Base-by-base conservation (phyloP, 805 yeast genomes). In the Zygotorulaspora florentina region DNA sequence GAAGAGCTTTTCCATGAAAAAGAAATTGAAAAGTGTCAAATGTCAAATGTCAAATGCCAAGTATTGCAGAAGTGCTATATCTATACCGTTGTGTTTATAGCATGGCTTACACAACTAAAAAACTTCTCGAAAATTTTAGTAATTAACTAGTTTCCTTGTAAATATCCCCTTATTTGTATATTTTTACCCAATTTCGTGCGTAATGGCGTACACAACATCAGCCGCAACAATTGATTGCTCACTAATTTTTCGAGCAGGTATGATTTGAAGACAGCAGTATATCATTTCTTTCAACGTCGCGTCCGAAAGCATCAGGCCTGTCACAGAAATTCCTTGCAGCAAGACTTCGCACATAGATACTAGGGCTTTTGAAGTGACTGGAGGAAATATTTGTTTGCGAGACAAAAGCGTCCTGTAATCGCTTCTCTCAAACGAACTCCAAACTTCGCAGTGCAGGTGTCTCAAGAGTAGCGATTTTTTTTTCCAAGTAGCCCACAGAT, bases 301-400 rank as follows among this genome's bases (percentile, higher is more conserved):
- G 25, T 62, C 67, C 2, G 60, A 43, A 9, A 60, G 31, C 20
- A 48, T 40, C 17, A 51, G 40, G 26, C 56, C 66, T 9, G 64
- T 50, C 3, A 54, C 45, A 1, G 43, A 7, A 7, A 62, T 49
- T 11, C 66, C 67, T 46, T 59, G 61, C 16, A 62, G 43, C 1
- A 60, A 35, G 55, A 61, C 55, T 11, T 48, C 40, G 2, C 55
- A 42, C 23, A 62, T 12, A 2, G 62, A 37, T 3, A 45, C 30
- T 11, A 61, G 43, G 13, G 67, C 59, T 25, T 45, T 43, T 31
- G 41, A 47, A 1, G 59, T 55, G 6, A 56, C 34, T 9, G 64
- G 55, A 4, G 66, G 61, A 17, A 55, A 55, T 20, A 51, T 50
- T 26, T 35, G 45, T 4, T 42, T 48, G 9, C 9, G 8, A 38